phyloP scores from a whole-genome alignment of 257 asterid genomes.

The Solanum sitiens region DNA sequence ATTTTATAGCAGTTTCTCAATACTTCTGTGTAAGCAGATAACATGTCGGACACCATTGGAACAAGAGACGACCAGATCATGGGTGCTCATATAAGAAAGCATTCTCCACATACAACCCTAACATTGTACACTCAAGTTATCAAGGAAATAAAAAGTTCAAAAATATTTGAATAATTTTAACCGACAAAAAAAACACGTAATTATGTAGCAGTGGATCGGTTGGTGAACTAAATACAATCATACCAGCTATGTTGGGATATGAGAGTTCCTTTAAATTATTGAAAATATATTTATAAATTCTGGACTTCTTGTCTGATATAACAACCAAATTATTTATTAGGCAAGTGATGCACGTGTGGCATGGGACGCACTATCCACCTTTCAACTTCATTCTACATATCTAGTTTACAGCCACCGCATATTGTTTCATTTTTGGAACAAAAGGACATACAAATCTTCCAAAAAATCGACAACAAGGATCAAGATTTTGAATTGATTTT shows the following conservation, averaged over 20 bases:
- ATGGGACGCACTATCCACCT: slow-evolving; percentile 46
- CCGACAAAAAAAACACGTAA: background rate
- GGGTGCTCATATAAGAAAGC: background rate
- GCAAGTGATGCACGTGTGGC: slow-evolving; percentile 17
- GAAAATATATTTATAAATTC: background rate
- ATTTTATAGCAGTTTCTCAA: background rate
- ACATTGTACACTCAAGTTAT: background rate
- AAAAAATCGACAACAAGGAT: background rate
- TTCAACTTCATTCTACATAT: background rate
- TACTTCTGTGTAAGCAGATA: background rate
- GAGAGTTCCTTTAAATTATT: background rate
- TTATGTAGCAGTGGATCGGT: background rate
- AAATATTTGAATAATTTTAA: background rate
- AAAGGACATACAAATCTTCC: background rate
- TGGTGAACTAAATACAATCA: background rate
- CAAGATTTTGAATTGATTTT: background rate
- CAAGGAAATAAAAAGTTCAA: background rate
- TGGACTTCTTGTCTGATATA: background rate
- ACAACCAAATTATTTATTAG: background rate
- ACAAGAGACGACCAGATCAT: background rate
- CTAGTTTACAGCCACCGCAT: background rate
- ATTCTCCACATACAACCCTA: background rate
- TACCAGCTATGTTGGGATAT: background rate
- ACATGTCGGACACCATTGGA: background rate
- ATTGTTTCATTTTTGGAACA: background rate